Evolutionary conservation across 768 basidiomycete genomes (phyloP), one percentile per base, ranked within the genome.

Genomic region (Strobilomyces dryophilus): DNA sequence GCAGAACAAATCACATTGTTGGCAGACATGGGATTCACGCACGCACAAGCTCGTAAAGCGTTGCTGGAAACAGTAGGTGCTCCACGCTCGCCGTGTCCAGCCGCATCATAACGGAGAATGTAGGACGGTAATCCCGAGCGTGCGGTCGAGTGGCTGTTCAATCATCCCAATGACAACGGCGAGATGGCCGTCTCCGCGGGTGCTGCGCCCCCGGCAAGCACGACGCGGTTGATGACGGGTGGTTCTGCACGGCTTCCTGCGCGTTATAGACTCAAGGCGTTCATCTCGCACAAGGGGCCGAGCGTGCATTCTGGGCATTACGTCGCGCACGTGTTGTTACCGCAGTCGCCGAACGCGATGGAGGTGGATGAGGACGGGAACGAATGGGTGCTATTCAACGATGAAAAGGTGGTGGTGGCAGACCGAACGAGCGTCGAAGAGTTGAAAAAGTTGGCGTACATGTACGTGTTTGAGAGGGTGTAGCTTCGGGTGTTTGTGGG

Each of bases 71-170:
- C 92, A 15, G 93, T 93, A 52, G 37, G 87, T 44, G 21, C 20
- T 12, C 6, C 14, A 12, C 27, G 27, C 8, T 27, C 5, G 27
- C 8, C 8, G 27, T 27, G n/a, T n/a, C n/a, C n/a, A n/a, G n/a
- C n/a, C n/a, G n/a, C 27, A 27, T 27, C 5, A 27, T 8, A 8
- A 8, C 8, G 27, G 27, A 27, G 8, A 17, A 26, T 1, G 1
- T 61, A 92, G 90, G 76, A 74, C 35, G 86, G 86, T 8, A 79
- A 91, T 61, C 70, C 81, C 1, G 93, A 95, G 61, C 84, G 92
- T 21, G 95, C 95, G 0, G 82, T 98, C 4, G 95, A 98, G 62
- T 98, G 95, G 95, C 72, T 98, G 20, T 98, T 98, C 75, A 90
- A 79, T 53, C 92, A 98, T 63, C 89, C 94, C 0, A 93, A 91